Base-by-base conservation (phyloP, 73 alveolate species). In the Paramecium biaurelia region DNA sequence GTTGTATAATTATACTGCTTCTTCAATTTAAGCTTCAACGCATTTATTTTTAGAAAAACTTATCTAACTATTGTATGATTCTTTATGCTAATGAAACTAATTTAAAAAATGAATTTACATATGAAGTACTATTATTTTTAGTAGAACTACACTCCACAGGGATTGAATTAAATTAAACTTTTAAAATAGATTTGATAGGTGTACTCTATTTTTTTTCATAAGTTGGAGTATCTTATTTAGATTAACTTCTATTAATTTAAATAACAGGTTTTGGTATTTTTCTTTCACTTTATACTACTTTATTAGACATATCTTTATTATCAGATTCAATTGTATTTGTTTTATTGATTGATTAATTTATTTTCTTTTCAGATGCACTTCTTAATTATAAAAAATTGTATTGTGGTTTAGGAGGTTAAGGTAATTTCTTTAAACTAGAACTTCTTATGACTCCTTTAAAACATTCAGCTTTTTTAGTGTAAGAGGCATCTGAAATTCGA, bases 191-290 rank as follows among this genome's bases (percentile, higher is more conserved):
- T 45, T 79, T 79, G 23, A 41, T 18, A 38, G 90, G 90, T 3
- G 90, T 79, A 38, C n/a, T 21, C 15, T 12, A 47, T 47, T 79
- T 41, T 24, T 43, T 41, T 34, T 79, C 74, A 47, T 30, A 79
- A 5, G 76, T 79, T 43, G 76, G 90, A 18, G 90, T 79, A 43
- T 79, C 90, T 79, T 79, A 47, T 79, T 79, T 79, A n/a, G 90
- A 79, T 45, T 79, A 14, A 23, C 90, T 79, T 79, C 90, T 79
- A 79, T 45, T 79, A 18, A 79, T 43, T 79, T 79, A 47, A 2
- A 79, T 79, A 5, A 79, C 23, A 24, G 90, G 90, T 79, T 79
- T 79, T 8, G 72, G 76, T 30, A 79, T 79, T 26, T 79, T 79
- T 42, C 90, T 79, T 43, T 79, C 90, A 20, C 90, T 79, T 9